These are phyloP conservation scores for Zymoseptoria passerinii DNA, from an alignment of 2,329 filamentous ascomycete species.

Conservation along the genomic window DNA sequence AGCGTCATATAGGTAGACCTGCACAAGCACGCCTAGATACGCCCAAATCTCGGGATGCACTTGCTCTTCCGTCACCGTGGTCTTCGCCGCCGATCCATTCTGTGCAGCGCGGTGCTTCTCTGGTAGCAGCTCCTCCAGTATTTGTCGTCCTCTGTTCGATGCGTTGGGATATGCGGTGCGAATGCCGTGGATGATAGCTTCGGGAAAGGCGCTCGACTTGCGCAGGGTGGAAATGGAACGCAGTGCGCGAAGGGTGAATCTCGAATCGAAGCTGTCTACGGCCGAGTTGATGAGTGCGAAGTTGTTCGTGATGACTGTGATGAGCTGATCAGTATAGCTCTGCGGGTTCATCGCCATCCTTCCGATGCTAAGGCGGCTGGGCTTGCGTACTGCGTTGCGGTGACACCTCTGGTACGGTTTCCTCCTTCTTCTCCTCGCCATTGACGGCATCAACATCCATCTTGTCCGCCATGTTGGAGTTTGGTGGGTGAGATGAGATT, in stretches of 20 bases:
- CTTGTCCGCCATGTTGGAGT: conserved; percentile 38
- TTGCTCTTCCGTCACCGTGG: conserved; percentile 19
- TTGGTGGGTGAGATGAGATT: conserved; percentile 3
- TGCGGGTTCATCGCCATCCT: background rate
- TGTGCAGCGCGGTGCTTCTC: conserved; percentile 13
- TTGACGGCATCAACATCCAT: conserved; percentile 37
- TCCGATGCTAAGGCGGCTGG: conserved; percentile 12
- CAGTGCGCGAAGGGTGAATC: conserved; percentile 88
- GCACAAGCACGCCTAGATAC: conserved; percentile 31
- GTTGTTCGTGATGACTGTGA: conserved; percentile 84
- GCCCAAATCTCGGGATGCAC: conserved; percentile 31
- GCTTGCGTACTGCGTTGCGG: conserved; percentile 26
- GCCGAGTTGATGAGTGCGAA: conserved; percentile 86
- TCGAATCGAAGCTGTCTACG: conserved; percentile 84
- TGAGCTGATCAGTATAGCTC: conserved; percentile 9
- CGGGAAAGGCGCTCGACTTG: conserved; percentile 53
- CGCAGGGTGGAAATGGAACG: conserved; percentile 93
- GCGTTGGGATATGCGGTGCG: conserved; percentile 28
- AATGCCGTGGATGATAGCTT: conserved; percentile 27
- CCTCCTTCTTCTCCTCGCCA: conserved; percentile 35
- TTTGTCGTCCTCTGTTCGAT: conserved; percentile 23
- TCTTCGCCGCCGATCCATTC: conserved; percentile 11
- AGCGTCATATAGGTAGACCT: conserved; percentile 75
- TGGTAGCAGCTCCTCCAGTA: conserved; percentile 27
- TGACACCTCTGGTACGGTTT: conserved; percentile 27